Evolutionary conservation across 2,329 filamentous ascomycete species (phyloP).

Genomic region (Aspergillus clavatus): DNA sequence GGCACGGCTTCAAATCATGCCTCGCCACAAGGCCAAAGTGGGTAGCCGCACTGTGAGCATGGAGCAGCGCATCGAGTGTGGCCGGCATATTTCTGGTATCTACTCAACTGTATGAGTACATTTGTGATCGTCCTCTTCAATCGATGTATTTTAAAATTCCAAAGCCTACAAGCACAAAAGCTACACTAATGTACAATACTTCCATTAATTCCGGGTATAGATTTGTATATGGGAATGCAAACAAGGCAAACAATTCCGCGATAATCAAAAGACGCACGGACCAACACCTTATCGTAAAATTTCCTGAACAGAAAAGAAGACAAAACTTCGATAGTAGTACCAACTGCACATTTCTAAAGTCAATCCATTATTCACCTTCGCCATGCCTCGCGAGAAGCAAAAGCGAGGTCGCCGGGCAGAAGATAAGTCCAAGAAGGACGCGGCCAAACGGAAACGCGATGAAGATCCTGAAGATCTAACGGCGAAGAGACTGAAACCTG

Average conservation of each 20-base stretch:
- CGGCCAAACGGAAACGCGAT: slow-evolving; percentile 35
- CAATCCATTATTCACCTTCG: slow-evolving; percentile 4
- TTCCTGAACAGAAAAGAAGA: slow-evolving; percentile 8
- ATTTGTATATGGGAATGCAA: slow-evolving; percentile 20
- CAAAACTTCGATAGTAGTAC: slow-evolving; percentile 22
- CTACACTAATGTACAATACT: neutral
- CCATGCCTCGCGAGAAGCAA: slow-evolving; percentile 45
- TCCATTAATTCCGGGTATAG: neutral
- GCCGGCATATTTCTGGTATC: slow-evolving; percentile 72
- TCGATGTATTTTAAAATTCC: neutral
- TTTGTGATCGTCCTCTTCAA: slow-evolving; percentile 2
- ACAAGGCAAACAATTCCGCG: slow-evolving; percentile 25
- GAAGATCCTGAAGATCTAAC: slow-evolving; percentile 28
- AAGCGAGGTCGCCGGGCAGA: slow-evolving; percentile 45
- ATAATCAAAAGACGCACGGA: slow-evolving; percentile 27
- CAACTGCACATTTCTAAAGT: slow-evolving; percentile 4
- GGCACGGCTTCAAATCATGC: slow-evolving; percentile 74
- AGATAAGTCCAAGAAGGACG: slow-evolving; percentile 37
- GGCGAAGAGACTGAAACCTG: slow-evolving; percentile 39
- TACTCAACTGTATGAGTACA: slow-evolving; percentile 60
- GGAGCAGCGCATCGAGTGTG: slow-evolving; percentile 86
- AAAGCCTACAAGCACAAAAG: neutral
- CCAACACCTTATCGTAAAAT: slow-evolving; percentile 34
- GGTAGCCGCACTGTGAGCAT: slow-evolving; percentile 67
- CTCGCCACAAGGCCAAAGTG: slow-evolving; percentile 64